These are phyloP conservation scores for Tricholoma sp. DNA, from an alignment of 768 basidiomycete genomes.

Conservation along the genomic window DNA sequence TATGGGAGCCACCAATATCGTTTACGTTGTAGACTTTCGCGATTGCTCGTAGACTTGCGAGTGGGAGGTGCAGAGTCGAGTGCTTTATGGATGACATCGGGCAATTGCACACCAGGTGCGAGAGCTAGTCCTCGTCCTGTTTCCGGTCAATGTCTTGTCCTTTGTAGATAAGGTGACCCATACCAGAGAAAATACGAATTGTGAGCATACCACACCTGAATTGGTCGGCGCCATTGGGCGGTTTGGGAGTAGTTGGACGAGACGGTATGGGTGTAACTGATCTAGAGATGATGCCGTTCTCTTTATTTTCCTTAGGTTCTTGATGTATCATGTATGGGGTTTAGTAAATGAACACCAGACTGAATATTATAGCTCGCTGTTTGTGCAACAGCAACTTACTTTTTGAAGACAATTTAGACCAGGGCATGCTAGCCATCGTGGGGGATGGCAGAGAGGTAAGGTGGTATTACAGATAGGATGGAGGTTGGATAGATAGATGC, in stretches of 20 bases:
- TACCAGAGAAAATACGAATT: constrained; percentile 92
- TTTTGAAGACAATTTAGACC: constrained; percentile 43
- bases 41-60: constrained; percentile 61
- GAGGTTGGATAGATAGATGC: neutral
- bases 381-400: constrained; percentile 25
- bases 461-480: constrained; percentile 6
- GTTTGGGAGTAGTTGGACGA: constrained; percentile 72
- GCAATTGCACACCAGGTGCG: constrained; percentile 72
- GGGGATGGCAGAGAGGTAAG: constrained; percentile 7
- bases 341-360: neutral
- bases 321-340: neutral
- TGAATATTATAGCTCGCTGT: neutral
- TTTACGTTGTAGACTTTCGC: constrained; percentile 89
- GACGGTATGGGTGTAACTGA: constrained; percentile 81
- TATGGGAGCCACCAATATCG: constrained; percentile 97
- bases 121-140: constrained; percentile 78
- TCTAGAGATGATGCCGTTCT: constrained; percentile 67
- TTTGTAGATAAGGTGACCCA: constrained; percentile 15
- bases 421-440: constrained; percentile 39
- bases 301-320: constrained; percentile 69
- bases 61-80: constrained; percentile 55
- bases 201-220: constrained; percentile 90
- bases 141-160: neutral
- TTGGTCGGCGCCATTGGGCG: constrained; percentile 49
- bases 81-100: constrained; percentile 81